These are phyloP conservation scores for Blastobotrys petasosporus DNA, from an alignment of 1,139 yeast species.

Conservation along the genomic window DNA sequence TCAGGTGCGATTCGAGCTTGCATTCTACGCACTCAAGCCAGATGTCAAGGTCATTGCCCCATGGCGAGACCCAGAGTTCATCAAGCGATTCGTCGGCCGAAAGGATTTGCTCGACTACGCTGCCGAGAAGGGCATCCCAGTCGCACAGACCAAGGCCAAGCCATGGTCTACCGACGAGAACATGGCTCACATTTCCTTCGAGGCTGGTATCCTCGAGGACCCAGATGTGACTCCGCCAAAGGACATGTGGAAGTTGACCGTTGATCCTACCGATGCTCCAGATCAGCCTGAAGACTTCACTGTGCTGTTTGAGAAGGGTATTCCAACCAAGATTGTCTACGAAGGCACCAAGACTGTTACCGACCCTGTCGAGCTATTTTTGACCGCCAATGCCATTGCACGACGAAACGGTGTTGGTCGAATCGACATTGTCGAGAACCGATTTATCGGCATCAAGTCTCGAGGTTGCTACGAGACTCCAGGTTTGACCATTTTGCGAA, in stretches of 20 bases:
- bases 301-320: slow-evolving; percentile 76
- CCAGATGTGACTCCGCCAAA: slow-evolving; percentile 98
- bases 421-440: slow-evolving; percentile 96
- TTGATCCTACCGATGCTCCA: slow-evolving; percentile 94
- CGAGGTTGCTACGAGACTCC: slow-evolving; percentile 99
- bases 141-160: slow-evolving; percentile 94
- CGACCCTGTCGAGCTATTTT: slow-evolving; percentile 86
- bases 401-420: slow-evolving; percentile 99
- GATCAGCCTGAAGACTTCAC: slow-evolving; percentile 83
- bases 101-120: slow-evolving; percentile 92
- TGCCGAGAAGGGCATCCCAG: slow-evolving; percentile 84
- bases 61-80: slow-evolving; percentile 96
- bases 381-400: slow-evolving; percentile 89
- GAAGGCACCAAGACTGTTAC: slow-evolving; percentile 52
- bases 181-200: slow-evolving; percentile 96
- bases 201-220: slow-evolving; percentile 97
- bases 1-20: slow-evolving; percentile 95
- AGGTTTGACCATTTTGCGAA: slow-evolving; percentile 89
- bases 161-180: slow-evolving; percentile 99
- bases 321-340: slow-evolving; percentile 75
- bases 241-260: slow-evolving; percentile 99
- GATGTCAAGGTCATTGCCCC: slow-evolving; percentile 97
- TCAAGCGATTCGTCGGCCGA: slow-evolving; percentile 96
- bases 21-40: slow-evolving; percentile 95
- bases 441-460: slow-evolving; percentile 97